A percentile compares a stretch with the other conserved stretches of the same genome.
These are phyloP conservation scores for Exutisphaerella laricina DNA, from an alignment of 2,329 filamentous ascomycete genomes.

Conservation along the genomic window DNA sequence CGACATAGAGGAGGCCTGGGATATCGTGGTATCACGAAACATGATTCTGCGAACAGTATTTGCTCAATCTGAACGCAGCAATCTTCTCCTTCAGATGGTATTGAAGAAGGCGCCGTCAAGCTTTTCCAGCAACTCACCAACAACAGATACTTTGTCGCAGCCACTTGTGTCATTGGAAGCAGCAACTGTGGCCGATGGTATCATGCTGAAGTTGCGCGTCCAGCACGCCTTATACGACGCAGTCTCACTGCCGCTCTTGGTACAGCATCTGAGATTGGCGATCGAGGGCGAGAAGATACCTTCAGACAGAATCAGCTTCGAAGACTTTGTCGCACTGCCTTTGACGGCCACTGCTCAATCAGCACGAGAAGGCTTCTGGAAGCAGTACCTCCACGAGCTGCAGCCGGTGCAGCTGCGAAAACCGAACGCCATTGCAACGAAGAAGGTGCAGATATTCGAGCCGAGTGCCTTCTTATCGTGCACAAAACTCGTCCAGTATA, in stretches of 20 bases:
- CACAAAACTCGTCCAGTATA: slow-evolving; percentile 37
- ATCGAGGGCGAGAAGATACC: slow-evolving; percentile 19
- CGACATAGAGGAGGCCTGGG: slow-evolving; percentile 57
- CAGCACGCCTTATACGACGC: slow-evolving; percentile 90
- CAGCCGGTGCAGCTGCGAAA: slow-evolving; percentile 17
- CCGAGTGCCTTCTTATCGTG: slow-evolving; percentile 44
- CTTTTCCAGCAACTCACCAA: slow-evolving; percentile 27
- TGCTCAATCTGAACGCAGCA: slow-evolving; percentile 44
- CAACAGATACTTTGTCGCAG: slow-evolving; percentile 7
- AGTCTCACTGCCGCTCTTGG: slow-evolving; percentile 63
- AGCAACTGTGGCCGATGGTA: slow-evolving; percentile 13
- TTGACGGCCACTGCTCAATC: slow-evolving; percentile 1
- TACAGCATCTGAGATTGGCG: slow-evolving; percentile 47
- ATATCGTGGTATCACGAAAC: slow-evolving; percentile 47
- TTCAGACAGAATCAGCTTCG: slow-evolving; percentile 29
- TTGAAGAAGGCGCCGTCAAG: slow-evolving; percentile 38
- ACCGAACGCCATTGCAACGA: slow-evolving; percentile 16
- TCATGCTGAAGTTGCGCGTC: slow-evolving; percentile 47
- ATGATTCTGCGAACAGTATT: slow-evolving; percentile 67
- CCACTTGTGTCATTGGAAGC: slow-evolving; percentile 24
- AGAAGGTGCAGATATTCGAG: slow-evolving; percentile 43
- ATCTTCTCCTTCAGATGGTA: slow-evolving; percentile 58
- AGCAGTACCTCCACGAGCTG: slow-evolving; percentile 38
- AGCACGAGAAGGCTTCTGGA: slow-evolving; percentile 47
- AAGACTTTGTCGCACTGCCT: slow-evolving; percentile 39